A percentile compares a stretch with the other conserved stretches of the same genome.
Conservation (phyloP, 208 protist genomes). For the Crithidia sp. region DNA sequence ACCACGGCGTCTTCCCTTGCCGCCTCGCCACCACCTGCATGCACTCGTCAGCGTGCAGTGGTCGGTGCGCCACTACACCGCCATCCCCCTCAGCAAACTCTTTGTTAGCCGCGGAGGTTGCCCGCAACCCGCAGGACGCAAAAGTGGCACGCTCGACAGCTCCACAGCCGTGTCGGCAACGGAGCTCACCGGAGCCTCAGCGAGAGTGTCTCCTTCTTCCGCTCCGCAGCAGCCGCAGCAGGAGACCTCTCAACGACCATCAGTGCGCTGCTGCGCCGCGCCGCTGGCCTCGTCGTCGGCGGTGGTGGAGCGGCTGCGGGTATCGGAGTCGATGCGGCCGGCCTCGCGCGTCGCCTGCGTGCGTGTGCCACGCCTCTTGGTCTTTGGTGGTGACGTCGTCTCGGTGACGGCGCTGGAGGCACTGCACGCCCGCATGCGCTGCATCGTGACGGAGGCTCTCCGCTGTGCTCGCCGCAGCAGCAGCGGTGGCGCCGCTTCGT, state of each 20-base stretch:
- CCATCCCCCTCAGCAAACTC: conserved; percentile 19
- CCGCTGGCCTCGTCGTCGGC: neutral
- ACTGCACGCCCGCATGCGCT: conserved; percentile 64
- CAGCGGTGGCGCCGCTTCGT: neutral
- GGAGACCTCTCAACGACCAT: no score
- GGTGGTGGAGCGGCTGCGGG: neutral
- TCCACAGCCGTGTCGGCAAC: neutral
- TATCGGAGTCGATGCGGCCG: neutral
- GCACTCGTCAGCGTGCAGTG: neutral
- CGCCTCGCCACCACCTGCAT: neutral
- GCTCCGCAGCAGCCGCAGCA: neutral
- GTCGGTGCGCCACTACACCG: conserved; percentile 25
- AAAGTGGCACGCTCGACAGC: neutral
- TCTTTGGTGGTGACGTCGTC: conserved; percentile 88
- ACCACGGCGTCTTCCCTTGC: neutral
- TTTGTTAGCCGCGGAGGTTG: neutral
- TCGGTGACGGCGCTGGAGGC: conserved; percentile 75
- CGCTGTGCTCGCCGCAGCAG: neutral
- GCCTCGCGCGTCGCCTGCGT: conserved; percentile 23
- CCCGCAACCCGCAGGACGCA: neutral
- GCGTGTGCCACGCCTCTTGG: conserved; percentile 67
- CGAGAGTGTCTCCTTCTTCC: neutral
- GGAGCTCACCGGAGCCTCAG: neutral
- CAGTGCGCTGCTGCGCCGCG: neutral
- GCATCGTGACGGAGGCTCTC: conserved; percentile 44